phyloP scores from a whole-genome alignment of 768 basidiomycete genomes.

The Suillus clintonianus region DNA sequence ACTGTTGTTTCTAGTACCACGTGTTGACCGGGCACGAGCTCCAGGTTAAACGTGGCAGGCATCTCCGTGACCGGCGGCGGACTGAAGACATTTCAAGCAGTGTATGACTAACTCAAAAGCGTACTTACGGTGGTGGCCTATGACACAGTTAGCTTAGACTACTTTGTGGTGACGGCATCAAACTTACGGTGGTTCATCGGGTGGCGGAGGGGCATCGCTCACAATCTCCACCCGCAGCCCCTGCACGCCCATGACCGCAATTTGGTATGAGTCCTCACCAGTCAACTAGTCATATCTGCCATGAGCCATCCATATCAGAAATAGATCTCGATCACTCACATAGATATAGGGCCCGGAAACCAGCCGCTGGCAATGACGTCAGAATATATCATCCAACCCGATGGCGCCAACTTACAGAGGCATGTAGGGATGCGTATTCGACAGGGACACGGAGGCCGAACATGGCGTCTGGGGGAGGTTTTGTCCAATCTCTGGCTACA shows the following conservation, averaged over 20 bases:
- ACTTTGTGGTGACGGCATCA: conserved; percentile 1
- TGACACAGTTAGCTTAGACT: conserved; percentile 13
- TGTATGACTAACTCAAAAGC: conserved; percentile 14
- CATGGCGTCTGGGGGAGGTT: conserved; percentile 76
- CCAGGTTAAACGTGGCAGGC: conserved; percentile 83
- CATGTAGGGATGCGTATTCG: conserved; percentile 85
- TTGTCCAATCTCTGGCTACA: conserved; percentile 82
- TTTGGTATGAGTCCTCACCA: conserved; percentile 86
- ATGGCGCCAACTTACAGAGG: conserved; percentile 57
- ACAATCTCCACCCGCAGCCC: conserved; percentile 86
- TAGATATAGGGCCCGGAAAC: conserved; percentile 85
- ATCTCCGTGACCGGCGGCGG: conserved; percentile 81
- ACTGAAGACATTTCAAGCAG: conserved; percentile 27
- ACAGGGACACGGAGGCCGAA: conserved; percentile 81
- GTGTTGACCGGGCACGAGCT: conserved; percentile 75
- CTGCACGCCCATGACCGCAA: conserved; percentile 81
- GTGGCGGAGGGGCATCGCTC: conserved; percentile 81
- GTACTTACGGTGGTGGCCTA: conserved; percentile 53
- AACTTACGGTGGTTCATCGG: conserved; percentile 81
- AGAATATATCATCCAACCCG: conserved; percentile 19
- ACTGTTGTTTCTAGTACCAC: conserved; percentile 81
- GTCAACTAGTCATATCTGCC: conserved; percentile 54
- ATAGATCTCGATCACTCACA: conserved; percentile 43
- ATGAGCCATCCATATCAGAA: conserved; percentile 19
- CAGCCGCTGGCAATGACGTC: conserved; percentile 53